These are phyloP conservation scores for Hypomyces rosellus DNA, from an alignment of 2,329 filamentous ascomycete species.

Conservation along the genomic window DNA sequence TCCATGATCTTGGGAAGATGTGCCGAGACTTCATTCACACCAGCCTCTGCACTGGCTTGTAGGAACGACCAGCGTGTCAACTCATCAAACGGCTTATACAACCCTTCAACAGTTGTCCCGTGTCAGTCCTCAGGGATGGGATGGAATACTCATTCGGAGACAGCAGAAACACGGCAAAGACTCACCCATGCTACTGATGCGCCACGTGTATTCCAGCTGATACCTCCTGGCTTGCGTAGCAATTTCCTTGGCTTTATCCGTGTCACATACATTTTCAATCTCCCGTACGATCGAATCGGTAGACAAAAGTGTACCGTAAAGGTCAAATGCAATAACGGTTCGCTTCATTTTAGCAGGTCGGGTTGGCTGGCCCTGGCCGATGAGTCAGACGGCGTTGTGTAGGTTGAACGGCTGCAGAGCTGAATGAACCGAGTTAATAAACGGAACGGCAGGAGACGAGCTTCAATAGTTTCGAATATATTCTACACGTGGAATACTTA, in stretches of 20 bases:
- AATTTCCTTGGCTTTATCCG: conserved; percentile 50
- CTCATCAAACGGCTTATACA: conserved; percentile 45
- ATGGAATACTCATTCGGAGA: not conserved
- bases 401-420: not conserved
- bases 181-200: conserved; percentile 68
- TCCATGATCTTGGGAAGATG: conserved; percentile 49
- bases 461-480: not conserved
- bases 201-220: conserved; percentile 74
- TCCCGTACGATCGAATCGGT: conserved; percentile 60
- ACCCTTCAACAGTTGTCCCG: conserved; percentile 54
- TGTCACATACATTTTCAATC: conserved; percentile 50
- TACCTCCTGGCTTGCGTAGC: conserved; percentile 59
- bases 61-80: conserved; percentile 56
- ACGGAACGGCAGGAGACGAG: not conserved
- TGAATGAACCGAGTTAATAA: not conserved
- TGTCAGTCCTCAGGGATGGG: conserved; percentile 27
- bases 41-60: conserved; percentile 57
- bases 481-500: not conserved
- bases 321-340: conserved; percentile 61
- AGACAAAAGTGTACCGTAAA: conserved; percentile 69
- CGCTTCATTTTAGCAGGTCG: conserved; percentile 18
- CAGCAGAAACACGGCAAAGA: conserved; percentile 4
- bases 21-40: conserved; percentile 35
- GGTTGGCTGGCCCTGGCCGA: conserved; percentile 4
- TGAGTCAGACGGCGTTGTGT: conserved; percentile 10